Conservation (phyloP, 345 rosid genomes). For the Syzygium jambos region DNA sequence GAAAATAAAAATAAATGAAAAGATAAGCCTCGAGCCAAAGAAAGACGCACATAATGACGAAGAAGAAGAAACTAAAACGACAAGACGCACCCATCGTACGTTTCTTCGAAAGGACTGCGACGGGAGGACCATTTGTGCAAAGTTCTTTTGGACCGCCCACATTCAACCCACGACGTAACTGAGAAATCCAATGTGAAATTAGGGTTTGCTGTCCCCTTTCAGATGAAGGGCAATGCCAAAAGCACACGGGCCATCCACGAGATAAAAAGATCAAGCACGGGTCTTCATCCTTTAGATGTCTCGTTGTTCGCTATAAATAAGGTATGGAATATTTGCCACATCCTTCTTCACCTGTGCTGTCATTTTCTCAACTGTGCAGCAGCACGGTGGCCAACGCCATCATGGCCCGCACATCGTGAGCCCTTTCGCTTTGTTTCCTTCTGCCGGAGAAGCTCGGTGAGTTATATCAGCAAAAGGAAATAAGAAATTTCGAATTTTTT, state of each 20-base stretch:
- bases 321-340: neutral
- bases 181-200: neutral
- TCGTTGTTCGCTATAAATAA: neutral
- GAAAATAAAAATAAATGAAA: neutral
- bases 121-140: neutral
- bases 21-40: neutral
- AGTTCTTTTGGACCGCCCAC: neutral
- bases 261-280: neutral
- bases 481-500: neutral
- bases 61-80: neutral
- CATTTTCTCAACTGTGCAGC: neutral
- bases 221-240: neutral
- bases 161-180: neutral
- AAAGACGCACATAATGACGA: neutral
- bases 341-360: neutral
- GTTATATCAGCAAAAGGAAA: neutral
- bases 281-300: neutral
- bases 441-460: neutral
- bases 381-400: neutral
- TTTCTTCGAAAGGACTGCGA: neutral
- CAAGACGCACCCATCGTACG: neutral
- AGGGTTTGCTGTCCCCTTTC: neutral
- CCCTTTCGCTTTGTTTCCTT: neutral
- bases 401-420: neutral
- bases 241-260: neutral